These are phyloP conservation scores for Amanita jacksonii DNA, from an alignment of 768 basidiomycete genomes.

Conservation along the genomic window DNA sequence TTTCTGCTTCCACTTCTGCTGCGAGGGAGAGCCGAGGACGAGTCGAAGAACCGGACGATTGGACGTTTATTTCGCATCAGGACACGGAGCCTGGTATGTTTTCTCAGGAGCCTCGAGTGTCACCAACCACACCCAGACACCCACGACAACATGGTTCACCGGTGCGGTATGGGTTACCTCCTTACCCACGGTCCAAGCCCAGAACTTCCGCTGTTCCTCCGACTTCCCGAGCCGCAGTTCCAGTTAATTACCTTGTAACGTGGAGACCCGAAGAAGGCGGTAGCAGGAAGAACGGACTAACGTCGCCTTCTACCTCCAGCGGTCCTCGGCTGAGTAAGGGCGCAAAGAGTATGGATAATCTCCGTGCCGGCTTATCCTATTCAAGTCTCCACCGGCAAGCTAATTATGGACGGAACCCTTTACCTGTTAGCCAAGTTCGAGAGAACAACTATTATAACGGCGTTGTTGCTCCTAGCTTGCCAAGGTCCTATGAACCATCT, in stretches of 20 bases:
- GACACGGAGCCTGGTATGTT: slow-evolving; percentile 12
- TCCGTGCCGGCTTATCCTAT: slow-evolving; percentile 24
- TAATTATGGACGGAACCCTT: slow-evolving; percentile 19
- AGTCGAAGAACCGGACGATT: slow-evolving; percentile 10
- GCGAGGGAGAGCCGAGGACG: slow-evolving; percentile 5
- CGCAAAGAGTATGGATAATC: slow-evolving; percentile 54
- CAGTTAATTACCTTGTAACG: slow-evolving; percentile 34
- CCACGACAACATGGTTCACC: slow-evolving; percentile 23
- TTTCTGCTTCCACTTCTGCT: too few species aligned
- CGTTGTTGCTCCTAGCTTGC: slow-evolving; percentile 18
- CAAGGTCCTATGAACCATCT: slow-evolving; percentile 35
- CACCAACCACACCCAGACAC: slow-evolving; percentile 15
- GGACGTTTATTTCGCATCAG: slow-evolving; percentile 14
- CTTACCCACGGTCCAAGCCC: slow-evolving; percentile 25
- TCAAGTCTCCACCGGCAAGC: slow-evolving; percentile 27
- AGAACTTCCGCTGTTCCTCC: slow-evolving; percentile 25
- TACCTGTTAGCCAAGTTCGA: slow-evolving; percentile 24
- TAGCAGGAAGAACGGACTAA: slow-evolving; percentile 25
- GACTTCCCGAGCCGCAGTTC: slow-evolving; percentile 27
- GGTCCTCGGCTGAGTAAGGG: slow-evolving; percentile 24
- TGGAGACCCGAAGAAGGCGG: slow-evolving; percentile 41
- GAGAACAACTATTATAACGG: slow-evolving; percentile 7
- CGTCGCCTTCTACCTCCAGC: slow-evolving; percentile 22
- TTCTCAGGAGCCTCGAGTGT: slow-evolving; percentile 8
- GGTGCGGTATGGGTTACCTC: slow-evolving; percentile 16